These are phyloP conservation scores for Daldinia decipiens DNA, from an alignment of 495 filamentous ascomycete genomes.

Conservation along the genomic window DNA sequence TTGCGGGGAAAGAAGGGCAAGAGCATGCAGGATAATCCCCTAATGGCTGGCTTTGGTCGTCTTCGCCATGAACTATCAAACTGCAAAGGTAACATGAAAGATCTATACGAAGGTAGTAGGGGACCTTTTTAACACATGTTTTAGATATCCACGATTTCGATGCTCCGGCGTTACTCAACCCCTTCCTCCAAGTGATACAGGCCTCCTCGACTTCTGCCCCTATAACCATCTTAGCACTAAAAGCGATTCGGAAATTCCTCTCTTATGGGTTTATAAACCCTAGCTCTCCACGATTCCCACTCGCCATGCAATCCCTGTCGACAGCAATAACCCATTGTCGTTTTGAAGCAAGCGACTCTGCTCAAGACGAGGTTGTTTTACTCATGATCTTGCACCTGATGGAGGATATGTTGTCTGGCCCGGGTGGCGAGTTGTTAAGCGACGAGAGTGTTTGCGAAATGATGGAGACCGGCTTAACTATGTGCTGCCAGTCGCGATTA, in stretches of 20 bases:
- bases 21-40: constrained; percentile 97
- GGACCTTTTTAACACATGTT: constrained; percentile 14
- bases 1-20: constrained; percentile 95
- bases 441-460: constrained; percentile 99
- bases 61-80: constrained; percentile 87
- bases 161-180: constrained; percentile 87
- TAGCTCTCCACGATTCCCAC: constrained; percentile 82
- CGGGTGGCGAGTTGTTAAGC: constrained; percentile 88
- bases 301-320: constrained; percentile 94
- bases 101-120: not conserved
- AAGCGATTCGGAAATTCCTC: constrained; percentile 98
- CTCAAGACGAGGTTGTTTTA: constrained; percentile 93
- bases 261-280: constrained; percentile 89
- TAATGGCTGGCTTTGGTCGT: constrained; percentile 94
- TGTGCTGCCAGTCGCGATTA: constrained; percentile 93
- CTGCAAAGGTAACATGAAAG: constrained; percentile 74
- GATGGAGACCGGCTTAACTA: constrained; percentile 98
- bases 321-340: constrained; percentile 97
- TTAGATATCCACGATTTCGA: constrained; percentile 89
- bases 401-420: constrained; percentile 95
- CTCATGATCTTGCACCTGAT: constrained; percentile 95
- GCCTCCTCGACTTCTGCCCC: constrained; percentile 95
- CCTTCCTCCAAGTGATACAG: constrained; percentile 96
- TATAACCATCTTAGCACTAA: constrained; percentile 92
- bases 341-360: constrained; percentile 94